A percentile compares a stretch with the other conserved stretches of the same genome.
phyloP scores from a whole-genome alignment of 148 eudicot genomes.

The Fallopia convolvulus region DNA sequence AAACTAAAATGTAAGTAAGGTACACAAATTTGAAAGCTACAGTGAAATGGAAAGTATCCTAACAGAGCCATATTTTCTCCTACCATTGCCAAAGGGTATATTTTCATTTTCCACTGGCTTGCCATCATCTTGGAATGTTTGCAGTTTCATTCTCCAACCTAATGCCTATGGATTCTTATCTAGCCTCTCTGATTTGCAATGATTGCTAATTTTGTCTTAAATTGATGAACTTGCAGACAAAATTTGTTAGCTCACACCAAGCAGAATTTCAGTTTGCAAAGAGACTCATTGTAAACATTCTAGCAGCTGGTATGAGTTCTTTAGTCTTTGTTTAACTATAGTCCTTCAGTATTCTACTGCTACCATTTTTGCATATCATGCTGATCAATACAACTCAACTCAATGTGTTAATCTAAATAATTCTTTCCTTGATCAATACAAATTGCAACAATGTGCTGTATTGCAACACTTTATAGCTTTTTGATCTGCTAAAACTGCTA shows the following conservation, averaged over 20 bases:
- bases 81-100: background rate
- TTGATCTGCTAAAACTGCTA: background rate
- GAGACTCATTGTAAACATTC: constrained; percentile 33
- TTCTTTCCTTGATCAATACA: too few species aligned
- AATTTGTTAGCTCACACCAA: constrained; percentile 54
- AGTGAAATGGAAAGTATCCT: background rate
- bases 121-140: background rate
- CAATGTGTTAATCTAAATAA: background rate
- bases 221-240: constrained; percentile 45
- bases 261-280: constrained; percentile 57
- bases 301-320: constrained; percentile 42
- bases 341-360: background rate
- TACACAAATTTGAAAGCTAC: background rate
- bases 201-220: background rate
- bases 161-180: background rate
- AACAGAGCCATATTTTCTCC: background rate
- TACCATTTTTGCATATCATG: background rate
- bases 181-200: background rate
- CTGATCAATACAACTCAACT: background rate
- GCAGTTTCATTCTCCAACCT: background rate
- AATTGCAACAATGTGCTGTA: too few species aligned
- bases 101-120: background rate
- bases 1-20: background rate
- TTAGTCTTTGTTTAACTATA: background rate
- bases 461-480: background rate